These are phyloP conservation scores for Nymphaea colorata DNA, from an alignment of 164 flowering plant species.

Conservation along the genomic window DNA sequence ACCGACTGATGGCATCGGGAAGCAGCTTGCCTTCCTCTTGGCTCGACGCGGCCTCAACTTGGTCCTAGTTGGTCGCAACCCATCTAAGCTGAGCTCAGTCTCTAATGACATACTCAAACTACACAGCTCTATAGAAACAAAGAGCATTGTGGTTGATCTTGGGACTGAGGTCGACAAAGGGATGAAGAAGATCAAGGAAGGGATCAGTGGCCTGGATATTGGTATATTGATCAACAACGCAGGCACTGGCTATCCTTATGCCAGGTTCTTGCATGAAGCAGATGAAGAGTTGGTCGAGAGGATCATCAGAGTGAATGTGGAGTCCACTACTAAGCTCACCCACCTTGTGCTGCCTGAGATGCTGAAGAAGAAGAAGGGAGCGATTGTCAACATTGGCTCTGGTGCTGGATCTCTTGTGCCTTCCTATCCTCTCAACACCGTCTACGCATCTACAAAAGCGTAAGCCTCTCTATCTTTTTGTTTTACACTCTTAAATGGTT, in stretches of 20 bases:
- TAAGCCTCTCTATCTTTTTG: constrained; percentile 13
- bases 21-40: constrained; percentile 57
- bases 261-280: constrained; percentile 41
- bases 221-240: constrained; percentile 68
- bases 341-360: constrained; percentile 34
- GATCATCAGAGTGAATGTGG: constrained; percentile 35
- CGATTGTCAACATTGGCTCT: constrained; percentile 51
- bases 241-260: constrained; percentile 40
- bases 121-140: constrained; percentile 24
- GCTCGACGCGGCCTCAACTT: constrained; percentile 67
- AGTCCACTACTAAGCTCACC: constrained; percentile 34
- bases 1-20: constrained; percentile 81
- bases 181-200: constrained; percentile 30
- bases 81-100: constrained; percentile 39
- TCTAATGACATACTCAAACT: constrained; percentile 25
- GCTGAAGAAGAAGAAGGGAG: constrained; percentile 45
- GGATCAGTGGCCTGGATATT: constrained; percentile 49
- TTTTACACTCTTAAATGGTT: too few species aligned
- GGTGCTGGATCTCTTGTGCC: constrained; percentile 28
- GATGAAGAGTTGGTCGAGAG: constrained; percentile 24
- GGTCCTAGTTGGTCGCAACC: constrained; percentile 56
- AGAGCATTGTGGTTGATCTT: constrained; percentile 54
- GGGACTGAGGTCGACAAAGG: constrained; percentile 44
- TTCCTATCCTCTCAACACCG: constrained; percentile 35
- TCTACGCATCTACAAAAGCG: constrained; percentile 62